Evolutionary conservation across 108 stramenopile genomes (phyloP), one percentile per base, ranked within the genome.

Genomic region (Skeletonema menzelii): DNA sequence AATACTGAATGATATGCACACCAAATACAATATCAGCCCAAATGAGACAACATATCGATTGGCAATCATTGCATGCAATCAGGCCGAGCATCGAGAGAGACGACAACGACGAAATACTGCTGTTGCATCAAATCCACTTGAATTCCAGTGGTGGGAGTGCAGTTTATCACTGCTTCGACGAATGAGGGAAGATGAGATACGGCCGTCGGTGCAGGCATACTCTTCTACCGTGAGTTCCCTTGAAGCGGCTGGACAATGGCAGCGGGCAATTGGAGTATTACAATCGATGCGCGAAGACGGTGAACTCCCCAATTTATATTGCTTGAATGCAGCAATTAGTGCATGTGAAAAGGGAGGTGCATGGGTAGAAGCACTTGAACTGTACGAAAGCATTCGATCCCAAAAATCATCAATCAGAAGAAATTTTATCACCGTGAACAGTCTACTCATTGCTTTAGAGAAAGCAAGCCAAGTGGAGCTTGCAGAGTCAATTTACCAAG

Each of bases 221-320:
- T 89, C 88, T 26, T 87, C 88, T 27, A 84, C 73, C 10, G 88
- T 92, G 19, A 86, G 85, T 70, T 84, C 88, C 28, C 87, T 84
- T 47, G 87, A 92, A 72, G 82, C 88, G 37, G 91, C 87, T 8
- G 91, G 91, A 15, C 67, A 92, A 75, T 92, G 91, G 91, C 91
- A 92, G 63, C 84, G 88, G 10, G 91, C 91, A 12, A 70, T 92
- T 17, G 79, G 88, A 30, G 82, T 92, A 44, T 73, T 92, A 10
- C 79, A 87, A 47, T 68, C 77, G 2, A 80, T 87, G 68, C 77
- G 64, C 27, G 77, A 69, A 22, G 77, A 79, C 17, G 67, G 74
- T 27, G 24, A 30, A 40, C 67, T 64, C 17, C 75, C 75, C 0
- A 92, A 92, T 63, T 37, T 88, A 35, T 89, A 85, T 62, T 92